These are phyloP conservation scores for Skeletonema grethae DNA, from an alignment of 108 stramenopile genomes.

Conservation along the genomic window DNA sequence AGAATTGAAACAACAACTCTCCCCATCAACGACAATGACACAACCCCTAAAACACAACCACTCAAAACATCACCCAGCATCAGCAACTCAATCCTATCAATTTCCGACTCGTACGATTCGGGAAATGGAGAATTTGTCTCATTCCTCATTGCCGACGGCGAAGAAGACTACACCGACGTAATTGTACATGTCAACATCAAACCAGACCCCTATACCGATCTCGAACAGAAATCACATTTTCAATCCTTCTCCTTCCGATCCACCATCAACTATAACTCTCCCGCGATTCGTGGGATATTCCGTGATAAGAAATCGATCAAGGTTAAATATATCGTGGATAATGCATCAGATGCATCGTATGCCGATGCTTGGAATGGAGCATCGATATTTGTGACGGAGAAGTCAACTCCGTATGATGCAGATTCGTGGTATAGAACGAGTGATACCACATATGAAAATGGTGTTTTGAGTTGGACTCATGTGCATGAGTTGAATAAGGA, in stretches of 20 bases:
- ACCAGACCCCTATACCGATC: slow-evolving; percentile 65
- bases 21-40: background rate
- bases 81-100: slow-evolving; percentile 31
- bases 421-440: slow-evolving; percentile 60
- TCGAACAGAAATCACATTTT: slow-evolving; percentile 66
- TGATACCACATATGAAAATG: slow-evolving; percentile 56
- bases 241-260: slow-evolving; percentile 73
- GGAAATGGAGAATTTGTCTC: slow-evolving; percentile 70
- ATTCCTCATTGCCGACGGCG: slow-evolving; percentile 3
- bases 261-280: slow-evolving; percentile 13
- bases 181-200: slow-evolving; percentile 61
- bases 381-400: slow-evolving; percentile 59
- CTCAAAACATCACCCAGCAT: background rate
- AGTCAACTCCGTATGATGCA: slow-evolving; percentile 48
- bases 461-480: slow-evolving; percentile 63
- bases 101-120: slow-evolving; percentile 74
- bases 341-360: slow-evolving; percentile 65
- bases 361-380: slow-evolving; percentile 65
- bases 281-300: slow-evolving; percentile 7
- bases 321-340: slow-evolving; percentile 67
- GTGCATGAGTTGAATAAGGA: slow-evolving; percentile 17
- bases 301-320: slow-evolving; percentile 37
- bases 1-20: background rate
- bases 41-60: background rate
- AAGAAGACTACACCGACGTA: slow-evolving; percentile 19